A percentile compares a stretch with the other conserved stretches of the same genome.
phyloP scores from a whole-genome alignment of 2,329 filamentous ascomycete species.

The Aspergillus felis region DNA sequence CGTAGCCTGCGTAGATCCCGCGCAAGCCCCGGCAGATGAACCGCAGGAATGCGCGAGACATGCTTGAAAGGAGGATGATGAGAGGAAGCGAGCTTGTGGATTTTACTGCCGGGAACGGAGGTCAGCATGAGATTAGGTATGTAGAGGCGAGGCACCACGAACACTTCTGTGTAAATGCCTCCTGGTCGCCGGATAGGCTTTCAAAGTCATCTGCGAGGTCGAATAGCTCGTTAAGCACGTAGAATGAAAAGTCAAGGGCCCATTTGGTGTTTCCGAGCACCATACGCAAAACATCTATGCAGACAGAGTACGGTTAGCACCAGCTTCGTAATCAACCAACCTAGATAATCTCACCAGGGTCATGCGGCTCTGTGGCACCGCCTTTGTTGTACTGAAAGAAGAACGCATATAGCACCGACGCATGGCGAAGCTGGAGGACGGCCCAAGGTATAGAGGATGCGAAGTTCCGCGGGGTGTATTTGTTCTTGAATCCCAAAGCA shows the following conservation, averaged over 20 bases:
- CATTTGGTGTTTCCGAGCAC: conserved; percentile 73
- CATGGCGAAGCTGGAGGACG: conserved; percentile 69
- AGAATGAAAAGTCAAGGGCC: conserved; percentile 64
- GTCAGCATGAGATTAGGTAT: conserved; percentile 1
- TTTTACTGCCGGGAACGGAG: conserved; percentile 27
- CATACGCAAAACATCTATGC: conserved; percentile 64
- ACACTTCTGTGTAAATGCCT: conserved; percentile 37
- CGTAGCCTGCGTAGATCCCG: conserved; percentile 48
- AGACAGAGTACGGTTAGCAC: neutral
- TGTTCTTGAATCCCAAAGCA: conserved; percentile 68
- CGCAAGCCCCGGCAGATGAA: conserved; percentile 63
- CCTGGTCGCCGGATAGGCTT: conserved; percentile 27
- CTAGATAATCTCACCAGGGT: conserved; percentile 49
- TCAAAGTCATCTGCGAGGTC: conserved; percentile 41
- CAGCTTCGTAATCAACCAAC: neutral
- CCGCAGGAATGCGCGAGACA: conserved; percentile 68
- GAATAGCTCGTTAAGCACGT: conserved; percentile 53
- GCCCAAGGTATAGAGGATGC: conserved; percentile 71
- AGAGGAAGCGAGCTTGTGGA: conserved; percentile 38
- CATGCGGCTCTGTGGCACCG: conserved; percentile 45
- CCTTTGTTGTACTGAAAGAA: conserved; percentile 62
- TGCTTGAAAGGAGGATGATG: conserved; percentile 66
- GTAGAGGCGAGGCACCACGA: conserved; percentile 2
- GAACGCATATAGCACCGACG: conserved; percentile 59
- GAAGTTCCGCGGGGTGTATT: conserved; percentile 59